A percentile compares a stretch with the other conserved stretches of the same genome.
Evolutionary conservation across 1,139 yeast species (phyloP).

Genomic region (Candida labiduridarum): DNA sequence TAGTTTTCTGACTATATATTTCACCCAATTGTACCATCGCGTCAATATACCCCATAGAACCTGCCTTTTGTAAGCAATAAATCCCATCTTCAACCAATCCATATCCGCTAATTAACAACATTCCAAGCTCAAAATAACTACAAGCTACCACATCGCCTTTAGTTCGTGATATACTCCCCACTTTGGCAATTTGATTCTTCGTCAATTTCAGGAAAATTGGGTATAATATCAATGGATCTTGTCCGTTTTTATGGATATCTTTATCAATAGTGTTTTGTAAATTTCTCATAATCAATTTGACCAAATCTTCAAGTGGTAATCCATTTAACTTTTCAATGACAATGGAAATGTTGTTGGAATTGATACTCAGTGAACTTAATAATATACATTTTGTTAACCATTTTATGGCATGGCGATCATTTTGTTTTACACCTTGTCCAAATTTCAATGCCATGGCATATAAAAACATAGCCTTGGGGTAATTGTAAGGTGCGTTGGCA

Average conservation of each 20-base stretch:
- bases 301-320: conserved; percentile 33
- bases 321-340: conserved; percentile 29
- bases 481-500: conserved; percentile 59
- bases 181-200: conserved; percentile 29
- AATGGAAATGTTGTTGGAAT: conserved; percentile 4
- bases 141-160: conserved; percentile 34
- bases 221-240: conserved; percentile 32
- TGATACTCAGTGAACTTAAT: conserved; percentile 11
- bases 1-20: conserved; percentile 63
- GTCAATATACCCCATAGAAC: conserved; percentile 66
- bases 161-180: conserved; percentile 27
- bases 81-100: conserved; percentile 64
- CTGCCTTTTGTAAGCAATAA: conserved; percentile 64
- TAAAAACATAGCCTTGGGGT: conserved; percentile 63
- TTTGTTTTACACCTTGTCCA: conserved; percentile 72
- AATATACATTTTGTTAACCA: conserved; percentile 58
- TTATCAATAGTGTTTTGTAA: conserved; percentile 20
- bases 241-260: conserved; percentile 23
- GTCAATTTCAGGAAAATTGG: conserved; percentile 29
- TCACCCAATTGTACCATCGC: conserved; percentile 76
- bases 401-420: conserved; percentile 55
- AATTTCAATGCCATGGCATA: conserved; percentile 70
- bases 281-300: conserved; percentile 28
- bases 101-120: conserved; percentile 59
- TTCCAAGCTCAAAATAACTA: conserved; percentile 61